Percentiles rank a stretch among this genome's conserved stretches.
phyloP scores from a whole-genome alignment of 257 asterid species.

The Solanum pimpinellifolium region DNA sequence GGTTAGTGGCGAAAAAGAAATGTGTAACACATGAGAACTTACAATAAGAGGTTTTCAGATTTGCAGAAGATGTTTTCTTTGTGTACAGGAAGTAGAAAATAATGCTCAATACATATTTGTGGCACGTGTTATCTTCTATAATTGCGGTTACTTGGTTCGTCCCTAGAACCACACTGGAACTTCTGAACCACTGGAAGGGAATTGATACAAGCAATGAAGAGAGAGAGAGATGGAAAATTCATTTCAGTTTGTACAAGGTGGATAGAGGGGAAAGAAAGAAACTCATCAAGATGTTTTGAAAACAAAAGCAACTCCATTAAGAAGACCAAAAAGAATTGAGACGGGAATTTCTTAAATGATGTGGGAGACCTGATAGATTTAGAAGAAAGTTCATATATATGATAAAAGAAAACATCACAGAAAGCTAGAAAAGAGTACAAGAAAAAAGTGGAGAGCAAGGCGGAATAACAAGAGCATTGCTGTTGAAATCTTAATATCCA shows the following conservation, averaged over 20 bases:
- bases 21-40: neutral
- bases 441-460: neutral
- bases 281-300: neutral
- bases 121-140: neutral
- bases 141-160: neutral
- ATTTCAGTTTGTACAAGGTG: neutral
- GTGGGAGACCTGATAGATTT: neutral
- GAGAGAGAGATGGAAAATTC: neutral
- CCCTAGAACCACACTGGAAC: neutral
- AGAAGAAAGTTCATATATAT: neutral
- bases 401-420: neutral
- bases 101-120: neutral
- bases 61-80: neutral
- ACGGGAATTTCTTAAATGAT: neutral
- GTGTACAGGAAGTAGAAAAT: neutral
- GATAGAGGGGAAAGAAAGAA: neutral
- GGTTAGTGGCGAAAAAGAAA: neutral
- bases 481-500: neutral
- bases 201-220: neutral
- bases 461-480: neutral
- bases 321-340: neutral
- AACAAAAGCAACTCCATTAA: neutral
- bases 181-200: neutral
- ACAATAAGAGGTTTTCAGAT: neutral
- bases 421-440: neutral